A percentile compares a stretch with the other conserved stretches of the same genome.
Conservation (phyloP, 2,329 filamentous ascomycete genomes). For the Pseudogymnoascus sp. region DNA sequence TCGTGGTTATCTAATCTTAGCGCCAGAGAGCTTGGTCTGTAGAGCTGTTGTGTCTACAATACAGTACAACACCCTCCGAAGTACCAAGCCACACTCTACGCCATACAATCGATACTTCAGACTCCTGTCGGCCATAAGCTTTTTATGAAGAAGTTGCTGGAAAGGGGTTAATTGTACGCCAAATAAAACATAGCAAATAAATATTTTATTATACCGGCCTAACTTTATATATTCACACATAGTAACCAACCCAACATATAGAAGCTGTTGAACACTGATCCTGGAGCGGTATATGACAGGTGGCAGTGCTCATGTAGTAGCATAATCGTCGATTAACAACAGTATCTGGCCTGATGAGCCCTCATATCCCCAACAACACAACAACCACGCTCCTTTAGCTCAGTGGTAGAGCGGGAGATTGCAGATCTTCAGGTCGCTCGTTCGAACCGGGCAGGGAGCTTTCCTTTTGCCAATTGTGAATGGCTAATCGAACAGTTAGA, state of each 20-base stretch:
- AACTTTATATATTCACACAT: background rate
- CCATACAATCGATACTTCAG: background rate
- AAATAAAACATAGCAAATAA: background rate
- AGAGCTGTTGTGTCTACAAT: background rate
- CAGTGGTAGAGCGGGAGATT: constrained; percentile 12
- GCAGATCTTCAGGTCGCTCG: constrained; percentile 11
- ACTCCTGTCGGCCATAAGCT: background rate
- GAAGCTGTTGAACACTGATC: background rate
- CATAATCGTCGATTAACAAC: background rate
- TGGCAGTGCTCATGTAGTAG: background rate
- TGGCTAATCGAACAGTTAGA: background rate
- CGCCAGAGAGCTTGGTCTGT: background rate
- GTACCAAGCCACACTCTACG: background rate
- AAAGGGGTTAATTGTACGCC: background rate
- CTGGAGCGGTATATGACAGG: background rate
- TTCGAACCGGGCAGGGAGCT: constrained; percentile 12
- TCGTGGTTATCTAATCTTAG: constrained; percentile 8
- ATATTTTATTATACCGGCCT: background rate
- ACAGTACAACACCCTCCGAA: background rate
- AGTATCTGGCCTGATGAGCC: background rate
- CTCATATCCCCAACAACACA: background rate
- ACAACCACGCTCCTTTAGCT: constrained; percentile 10
- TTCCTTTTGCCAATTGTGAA: constrained; percentile 2
- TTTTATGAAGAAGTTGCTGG: background rate
- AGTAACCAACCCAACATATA: background rate